Evolutionary conservation across 208 protist genomes (phyloP).

Genomic region (Wallacemonas sp.): DNA sequence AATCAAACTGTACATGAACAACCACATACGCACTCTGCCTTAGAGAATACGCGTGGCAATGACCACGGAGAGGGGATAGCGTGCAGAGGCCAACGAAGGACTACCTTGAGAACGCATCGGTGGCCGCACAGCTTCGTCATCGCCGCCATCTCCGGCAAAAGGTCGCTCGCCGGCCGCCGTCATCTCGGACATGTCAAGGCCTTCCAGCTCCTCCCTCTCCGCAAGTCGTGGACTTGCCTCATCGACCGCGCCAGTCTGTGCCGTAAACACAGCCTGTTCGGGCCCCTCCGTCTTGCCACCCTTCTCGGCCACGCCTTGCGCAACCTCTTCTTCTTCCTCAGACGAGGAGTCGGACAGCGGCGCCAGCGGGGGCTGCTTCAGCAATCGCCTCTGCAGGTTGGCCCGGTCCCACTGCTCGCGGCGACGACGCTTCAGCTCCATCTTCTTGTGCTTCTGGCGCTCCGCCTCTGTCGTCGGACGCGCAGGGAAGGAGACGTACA

Average conservation of each 20-base stretch:
- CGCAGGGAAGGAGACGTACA: constrained; percentile 70
- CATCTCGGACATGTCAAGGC: background rate
- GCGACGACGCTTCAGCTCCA: constrained; percentile 10
- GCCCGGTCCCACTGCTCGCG: constrained; percentile 9
- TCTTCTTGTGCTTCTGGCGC: constrained; percentile 1
- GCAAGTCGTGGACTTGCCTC: background rate
- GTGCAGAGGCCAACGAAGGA: background rate
- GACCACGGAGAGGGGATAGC: constrained; percentile 28
- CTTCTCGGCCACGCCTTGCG: no score
- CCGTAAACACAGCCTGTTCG: no score
- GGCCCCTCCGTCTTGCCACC: no score
- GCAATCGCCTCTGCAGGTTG: constrained; percentile 1
- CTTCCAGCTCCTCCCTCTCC: constrained; percentile 12
- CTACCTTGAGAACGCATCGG: background rate
- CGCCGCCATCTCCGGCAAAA: no score
- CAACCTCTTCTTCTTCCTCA: no score
- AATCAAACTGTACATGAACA: no score
- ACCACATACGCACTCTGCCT: no score
- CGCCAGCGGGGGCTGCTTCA: constrained; percentile 8
- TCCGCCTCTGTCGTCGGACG: constrained; percentile 17
- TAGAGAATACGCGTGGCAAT: constrained; percentile 63
- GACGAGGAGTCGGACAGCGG: constrained; percentile 8
- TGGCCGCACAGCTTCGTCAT: no score
- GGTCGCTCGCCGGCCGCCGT: no score
- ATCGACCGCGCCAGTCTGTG: no score